Evolutionary conservation across 106 monocot genomes (phyloP).

Genomic region (Dendrobium chrysotoxum): DNA sequence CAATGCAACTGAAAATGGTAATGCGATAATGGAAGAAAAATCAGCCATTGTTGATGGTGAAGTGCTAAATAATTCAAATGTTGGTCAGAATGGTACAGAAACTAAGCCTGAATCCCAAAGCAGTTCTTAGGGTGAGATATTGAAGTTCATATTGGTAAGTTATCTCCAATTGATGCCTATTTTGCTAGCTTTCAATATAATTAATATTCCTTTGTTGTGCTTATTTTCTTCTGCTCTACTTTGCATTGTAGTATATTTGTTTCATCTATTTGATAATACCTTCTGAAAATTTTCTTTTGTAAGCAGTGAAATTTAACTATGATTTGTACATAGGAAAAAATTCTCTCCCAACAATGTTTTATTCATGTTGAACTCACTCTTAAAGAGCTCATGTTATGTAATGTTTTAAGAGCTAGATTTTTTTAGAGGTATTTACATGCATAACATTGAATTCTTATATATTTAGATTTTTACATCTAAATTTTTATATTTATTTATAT

Average conservation of each 20-base stretch:
- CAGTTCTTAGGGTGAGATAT: not conserved
- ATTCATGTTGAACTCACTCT: too few relatives aligned
- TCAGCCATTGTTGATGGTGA: slow-evolving; percentile 17
- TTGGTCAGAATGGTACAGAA: slow-evolving; percentile 7
- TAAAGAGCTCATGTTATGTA: too few relatives aligned
- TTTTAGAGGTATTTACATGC: too few relatives aligned
- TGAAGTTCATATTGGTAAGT: not conserved
- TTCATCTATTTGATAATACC: not conserved
- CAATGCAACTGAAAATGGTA: slow-evolving; percentile 23
- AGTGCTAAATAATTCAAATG: not conserved
- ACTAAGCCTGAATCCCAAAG: not conserved
- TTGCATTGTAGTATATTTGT: not conserved
- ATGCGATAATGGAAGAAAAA: slow-evolving; percentile 4
- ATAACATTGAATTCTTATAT: too few relatives aligned
- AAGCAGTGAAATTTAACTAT: not conserved
- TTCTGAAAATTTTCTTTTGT: not conserved
- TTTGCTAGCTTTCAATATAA: not conserved
- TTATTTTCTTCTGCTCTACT: too few relatives aligned
- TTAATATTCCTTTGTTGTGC: not conserved
- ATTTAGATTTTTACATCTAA: too few relatives aligned
- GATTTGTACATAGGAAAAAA: too few relatives aligned
- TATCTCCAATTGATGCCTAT: too few relatives aligned
- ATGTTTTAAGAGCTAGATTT: too few relatives aligned
- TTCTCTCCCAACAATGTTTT: too few relatives aligned
- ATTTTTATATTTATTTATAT: too few relatives aligned